Percentiles rank a stretch among this genome's conserved stretches.
Conservation (phyloP, 495 filamentous ascomycete genomes). For the Gamarada debralockiae region DNA sequence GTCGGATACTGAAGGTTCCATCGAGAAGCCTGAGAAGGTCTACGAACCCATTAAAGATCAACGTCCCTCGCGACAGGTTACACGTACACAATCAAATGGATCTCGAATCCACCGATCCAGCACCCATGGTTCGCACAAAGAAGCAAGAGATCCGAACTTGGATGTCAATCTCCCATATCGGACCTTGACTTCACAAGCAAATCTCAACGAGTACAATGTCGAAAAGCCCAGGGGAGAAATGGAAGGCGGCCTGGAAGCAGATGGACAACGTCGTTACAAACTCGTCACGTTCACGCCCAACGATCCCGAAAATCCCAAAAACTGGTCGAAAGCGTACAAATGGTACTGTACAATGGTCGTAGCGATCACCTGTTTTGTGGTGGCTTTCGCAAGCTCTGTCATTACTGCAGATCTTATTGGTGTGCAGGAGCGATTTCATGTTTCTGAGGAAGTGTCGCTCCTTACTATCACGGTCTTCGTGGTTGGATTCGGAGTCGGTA, state of each 20-base stretch:
- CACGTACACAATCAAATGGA: conserved; percentile 9
- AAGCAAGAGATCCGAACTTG: conserved; percentile 20
- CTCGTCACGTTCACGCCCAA: conserved; percentile 66
- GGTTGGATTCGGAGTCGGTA: conserved; percentile 73
- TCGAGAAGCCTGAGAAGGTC: not conserved
- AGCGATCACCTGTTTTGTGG: conserved; percentile 59
- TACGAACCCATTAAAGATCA: conserved; percentile 7
- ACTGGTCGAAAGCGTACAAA: conserved; percentile 59
- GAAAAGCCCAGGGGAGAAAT: conserved; percentile 60
- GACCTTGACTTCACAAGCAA: conserved; percentile 53
- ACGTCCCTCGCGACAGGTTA: not conserved
- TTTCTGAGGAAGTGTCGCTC: conserved; percentile 62
- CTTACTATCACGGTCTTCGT: conserved; percentile 71
- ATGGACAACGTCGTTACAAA: conserved; percentile 56
- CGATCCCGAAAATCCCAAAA: conserved; percentile 67
- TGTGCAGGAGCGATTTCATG: conserved; percentile 54
- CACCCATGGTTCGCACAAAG: conserved; percentile 19
- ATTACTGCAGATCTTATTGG: conserved; percentile 65
- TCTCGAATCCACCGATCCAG: conserved; percentile 3
- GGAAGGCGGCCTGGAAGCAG: conserved; percentile 50
- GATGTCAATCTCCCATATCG: conserved; percentile 59
- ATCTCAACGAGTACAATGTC: conserved; percentile 58
- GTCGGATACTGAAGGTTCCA: conserved; percentile 2
- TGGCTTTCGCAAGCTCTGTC: conserved; percentile 59
- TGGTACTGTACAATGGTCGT: conserved; percentile 70